Percentiles rank a stretch among this genome's conserved stretches.
These are phyloP conservation scores for Fusarium sp. DNA, from an alignment of 2,329 filamentous ascomycete species.

Conservation along the genomic window DNA sequence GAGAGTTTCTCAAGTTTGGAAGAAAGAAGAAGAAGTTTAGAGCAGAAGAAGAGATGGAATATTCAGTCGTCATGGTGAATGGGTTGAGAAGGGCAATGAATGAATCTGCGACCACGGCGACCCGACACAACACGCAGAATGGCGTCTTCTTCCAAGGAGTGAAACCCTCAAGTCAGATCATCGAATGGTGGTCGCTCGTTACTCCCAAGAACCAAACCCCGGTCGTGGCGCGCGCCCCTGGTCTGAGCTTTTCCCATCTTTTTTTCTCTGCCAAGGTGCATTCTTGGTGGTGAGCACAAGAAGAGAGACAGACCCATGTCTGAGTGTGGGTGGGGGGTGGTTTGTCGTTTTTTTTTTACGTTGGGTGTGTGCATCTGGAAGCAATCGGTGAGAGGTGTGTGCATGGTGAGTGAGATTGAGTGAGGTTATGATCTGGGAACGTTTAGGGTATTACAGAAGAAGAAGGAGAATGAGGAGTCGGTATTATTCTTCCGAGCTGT, in stretches of 20 bases:
- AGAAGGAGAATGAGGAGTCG: background rate
- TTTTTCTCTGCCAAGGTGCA: constrained; percentile 6
- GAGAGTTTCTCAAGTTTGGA: background rate
- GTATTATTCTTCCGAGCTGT: background rate
- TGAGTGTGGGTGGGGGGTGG: background rate
- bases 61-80: constrained; percentile 32
- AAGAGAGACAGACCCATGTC: background rate
- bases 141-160: constrained; percentile 18
- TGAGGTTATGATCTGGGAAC: background rate
- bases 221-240: background rate
- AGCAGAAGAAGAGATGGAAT: background rate
- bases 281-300: constrained; percentile 14
- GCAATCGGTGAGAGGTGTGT: constrained; percentile 2
- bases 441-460: background rate
- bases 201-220: background rate
- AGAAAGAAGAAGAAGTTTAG: background rate
- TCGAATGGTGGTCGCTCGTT: constrained; percentile 24
- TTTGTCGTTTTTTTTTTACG: background rate
- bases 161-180: constrained; percentile 34
- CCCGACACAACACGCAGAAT: constrained; percentile 2
- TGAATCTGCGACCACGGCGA: constrained; percentile 14
- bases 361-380: constrained; percentile 4
- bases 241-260: background rate
- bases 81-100: constrained; percentile 20
- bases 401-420: background rate